Evolutionary conservation across 345 rosid species (phyloP), one percentile per base, ranked within the genome.

Genomic region (Citrus medica): DNA sequence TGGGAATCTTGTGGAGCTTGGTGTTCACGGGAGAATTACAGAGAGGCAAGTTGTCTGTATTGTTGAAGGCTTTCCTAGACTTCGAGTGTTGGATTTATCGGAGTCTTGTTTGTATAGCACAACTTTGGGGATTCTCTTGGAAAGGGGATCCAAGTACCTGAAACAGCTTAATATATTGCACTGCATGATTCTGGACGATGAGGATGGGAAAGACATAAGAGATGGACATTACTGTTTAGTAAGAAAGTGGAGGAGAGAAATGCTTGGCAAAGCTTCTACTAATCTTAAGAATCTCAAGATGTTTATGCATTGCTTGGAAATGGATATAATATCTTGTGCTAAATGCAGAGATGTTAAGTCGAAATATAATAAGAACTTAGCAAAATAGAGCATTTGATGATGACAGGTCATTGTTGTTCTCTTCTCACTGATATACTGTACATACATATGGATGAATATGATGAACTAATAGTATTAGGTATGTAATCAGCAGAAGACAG

Each of bases 151-250:
- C 28, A 25, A 25, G 67, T 17, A 56, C n/a, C 74, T 77, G 22
- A 77, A 69, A 67, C 58, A 68, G 40, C 58, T 77, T 16, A 77
- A 77, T 27, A 68, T 77, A 19, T 27, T 68, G 56, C 79, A 77
- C 55, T 56, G 79, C 40, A 37, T 38, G 40, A 67, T 77, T 67
- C 73, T 67, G 28, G 79, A 77, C 21, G 66, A 77, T 27, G 67
- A 77, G 1, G 67, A 68, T 24, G 79, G 74, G 8, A 68, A 77
- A 30, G 73, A 77, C 25, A 56, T 68, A 21, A 24, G 55, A 6
- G 38, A 67, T 9, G 6, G 24, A 16, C 33, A 77, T 28, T 77
- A 77, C 12, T 67, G 22, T 56, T 37, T 37, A 56, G 14, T 56
- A 9, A 68, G 62, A 38, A 56, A 22, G 10, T 77, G 72, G 73